phyloP scores from a whole-genome alignment of 2,329 filamentous ascomycete species.

The Podosphaera aphanis region DNA sequence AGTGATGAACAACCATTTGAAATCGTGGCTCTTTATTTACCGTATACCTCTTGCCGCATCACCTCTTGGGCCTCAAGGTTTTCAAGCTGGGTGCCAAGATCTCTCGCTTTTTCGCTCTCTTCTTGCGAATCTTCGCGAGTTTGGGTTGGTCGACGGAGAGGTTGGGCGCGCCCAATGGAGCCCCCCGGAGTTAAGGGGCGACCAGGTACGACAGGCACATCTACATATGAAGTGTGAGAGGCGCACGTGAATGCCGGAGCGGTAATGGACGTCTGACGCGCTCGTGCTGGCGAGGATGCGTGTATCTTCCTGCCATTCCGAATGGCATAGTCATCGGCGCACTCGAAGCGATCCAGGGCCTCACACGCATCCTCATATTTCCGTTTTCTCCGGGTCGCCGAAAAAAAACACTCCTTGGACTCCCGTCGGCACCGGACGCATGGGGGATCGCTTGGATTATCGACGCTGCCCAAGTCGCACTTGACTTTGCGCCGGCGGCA shows the following conservation, averaged over 20 bases:
- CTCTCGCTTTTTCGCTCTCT: conserved; percentile 20
- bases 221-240: conserved; percentile 17
- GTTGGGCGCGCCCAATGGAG: conserved; percentile 39
- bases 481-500: conserved; percentile 31
- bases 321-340: conserved; percentile 37
- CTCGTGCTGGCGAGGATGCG: conserved; percentile 16
- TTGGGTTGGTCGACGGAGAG: conserved; percentile 34
- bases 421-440: conserved; percentile 86
- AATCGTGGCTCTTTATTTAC: background rate
- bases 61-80: conserved; percentile 41
- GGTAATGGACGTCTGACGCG: conserved; percentile 16
- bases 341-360: conserved; percentile 22
- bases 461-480: conserved; percentile 47
- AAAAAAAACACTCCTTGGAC: conserved; percentile 94
- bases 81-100: conserved; percentile 36
- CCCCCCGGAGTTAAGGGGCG: conserved; percentile 40
- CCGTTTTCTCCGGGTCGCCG: conserved; percentile 76
- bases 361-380: conserved; percentile 38
- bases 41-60: conserved; percentile 55
- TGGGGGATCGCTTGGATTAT: conserved; percentile 81
- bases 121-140: conserved; percentile 18
- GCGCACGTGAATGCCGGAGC: conserved; percentile 10
- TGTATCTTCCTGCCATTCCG: conserved; percentile 49
- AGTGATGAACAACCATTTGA: background rate
- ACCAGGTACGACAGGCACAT: conserved; percentile 10